Evolutionary conservation across 2,329 filamentous ascomycete genomes (phyloP).

Genomic region (Botrytis aclada): DNA sequence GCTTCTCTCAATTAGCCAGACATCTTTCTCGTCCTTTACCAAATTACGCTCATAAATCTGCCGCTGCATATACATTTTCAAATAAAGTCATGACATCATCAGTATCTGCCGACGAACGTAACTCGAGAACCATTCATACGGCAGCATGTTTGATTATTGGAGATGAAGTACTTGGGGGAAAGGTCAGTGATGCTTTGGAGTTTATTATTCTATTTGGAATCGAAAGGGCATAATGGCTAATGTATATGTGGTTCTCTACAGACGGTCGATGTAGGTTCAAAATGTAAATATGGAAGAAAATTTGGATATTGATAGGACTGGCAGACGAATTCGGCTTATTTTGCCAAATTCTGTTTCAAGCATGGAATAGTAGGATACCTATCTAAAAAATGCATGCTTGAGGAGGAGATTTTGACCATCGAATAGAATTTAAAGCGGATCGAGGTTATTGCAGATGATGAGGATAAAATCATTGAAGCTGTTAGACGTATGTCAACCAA

Average conservation of each 20-base stretch:
- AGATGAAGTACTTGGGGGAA: conserved; percentile 94
- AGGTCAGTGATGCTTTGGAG: conserved; percentile 54
- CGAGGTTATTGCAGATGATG: conserved; percentile 92
- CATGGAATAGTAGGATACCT: conserved; percentile 52
- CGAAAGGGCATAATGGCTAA: conserved; percentile 34
- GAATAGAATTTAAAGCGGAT: conserved; percentile 70
- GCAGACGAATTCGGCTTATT: conserved; percentile 61
- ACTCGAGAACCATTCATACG: conserved; percentile 72
- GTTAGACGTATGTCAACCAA: conserved; percentile 79
- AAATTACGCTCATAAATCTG: conserved; percentile 49
- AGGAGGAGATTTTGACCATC: conserved; percentile 48
- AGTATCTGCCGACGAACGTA: conserved; percentile 52
- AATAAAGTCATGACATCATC: conserved; percentile 46
- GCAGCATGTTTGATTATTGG: conserved; percentile 93
- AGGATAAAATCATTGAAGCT: conserved; percentile 81
- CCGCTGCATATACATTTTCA: conserved; percentile 24
- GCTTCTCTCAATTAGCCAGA: conserved; percentile 69
- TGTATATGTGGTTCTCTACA: conserved; percentile 22
- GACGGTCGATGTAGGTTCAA: conserved; percentile 40
- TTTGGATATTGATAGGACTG: conserved; percentile 25
- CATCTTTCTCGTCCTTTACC: conserved; percentile 65
- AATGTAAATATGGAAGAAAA: not conserved
- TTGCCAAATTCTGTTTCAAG: conserved; percentile 64
- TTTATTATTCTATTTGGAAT: not conserved
- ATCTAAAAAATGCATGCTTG: conserved; percentile 52